phyloP scores from a whole-genome alignment of 1,139 yeast species.

The Kodamaea sp. region DNA sequence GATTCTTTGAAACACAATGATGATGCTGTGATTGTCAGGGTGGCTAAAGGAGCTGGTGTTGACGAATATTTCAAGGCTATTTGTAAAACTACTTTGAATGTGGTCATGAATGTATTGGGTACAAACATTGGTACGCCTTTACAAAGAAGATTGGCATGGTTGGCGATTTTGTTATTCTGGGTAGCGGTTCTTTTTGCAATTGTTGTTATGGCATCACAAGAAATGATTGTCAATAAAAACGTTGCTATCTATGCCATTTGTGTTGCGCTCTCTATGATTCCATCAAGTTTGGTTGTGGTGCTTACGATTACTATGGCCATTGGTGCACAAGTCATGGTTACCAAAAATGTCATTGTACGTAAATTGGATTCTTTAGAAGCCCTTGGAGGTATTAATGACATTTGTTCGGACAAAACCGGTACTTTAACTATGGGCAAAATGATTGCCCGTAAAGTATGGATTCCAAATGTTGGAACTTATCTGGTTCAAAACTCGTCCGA shows the following conservation, averaged over 20 bases:
- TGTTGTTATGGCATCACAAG: conserved; percentile 76
- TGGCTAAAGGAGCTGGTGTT: conserved; percentile 17
- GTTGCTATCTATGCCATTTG: conserved; percentile 83
- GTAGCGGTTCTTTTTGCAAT: conserved; percentile 76
- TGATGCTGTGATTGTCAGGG: conserved; percentile 22
- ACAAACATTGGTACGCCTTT: conserved; percentile 75
- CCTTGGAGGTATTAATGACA: conserved; percentile 74
- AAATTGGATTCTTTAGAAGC: conserved; percentile 78
- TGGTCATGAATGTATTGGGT: conserved; percentile 69
- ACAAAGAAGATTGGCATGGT: conserved; percentile 61
- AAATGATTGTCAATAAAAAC: conserved; percentile 59
- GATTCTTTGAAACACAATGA: conserved; percentile 46
- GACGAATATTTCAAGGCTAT: conserved; percentile 15
- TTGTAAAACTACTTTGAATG: conserved; percentile 19
- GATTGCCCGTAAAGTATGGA: conserved; percentile 71
- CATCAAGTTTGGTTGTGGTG: conserved; percentile 76
- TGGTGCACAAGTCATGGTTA: conserved; percentile 77
- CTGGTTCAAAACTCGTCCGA: conserved; percentile 58
- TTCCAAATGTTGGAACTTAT: conserved; percentile 72
- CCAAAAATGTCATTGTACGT: conserved; percentile 68
- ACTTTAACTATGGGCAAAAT: conserved; percentile 78
- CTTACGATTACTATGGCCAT: conserved; percentile 84
- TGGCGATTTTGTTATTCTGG: conserved; percentile 65
- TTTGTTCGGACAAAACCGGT: conserved; percentile 83
- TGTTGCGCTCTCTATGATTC: conserved; percentile 80